Percentiles rank a stretch among this genome's conserved stretches.
Conservation (phyloP, 345 rosid genomes). For the Clarkia xantiana region DNA sequence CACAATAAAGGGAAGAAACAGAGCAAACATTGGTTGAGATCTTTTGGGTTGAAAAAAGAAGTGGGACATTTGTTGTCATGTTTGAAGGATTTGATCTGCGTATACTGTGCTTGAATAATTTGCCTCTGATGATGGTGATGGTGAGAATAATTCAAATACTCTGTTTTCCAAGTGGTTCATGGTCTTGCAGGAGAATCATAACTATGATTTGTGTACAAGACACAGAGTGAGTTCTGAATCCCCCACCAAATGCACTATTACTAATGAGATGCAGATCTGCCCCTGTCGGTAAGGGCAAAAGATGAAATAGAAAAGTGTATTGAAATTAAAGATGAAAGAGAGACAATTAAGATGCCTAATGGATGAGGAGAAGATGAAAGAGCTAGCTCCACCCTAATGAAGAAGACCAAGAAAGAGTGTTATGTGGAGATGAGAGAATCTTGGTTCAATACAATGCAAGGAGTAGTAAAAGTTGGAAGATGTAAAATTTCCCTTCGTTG, state of each 20-base stretch:
- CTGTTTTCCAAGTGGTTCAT: constrained; percentile 33
- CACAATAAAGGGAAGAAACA: constrained; percentile 10
- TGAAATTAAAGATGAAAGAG: neutral
- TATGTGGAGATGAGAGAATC: no score
- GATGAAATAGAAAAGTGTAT: constrained; percentile 1
- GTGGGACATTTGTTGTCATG: constrained; percentile 27
- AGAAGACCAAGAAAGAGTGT: constrained; percentile 4
- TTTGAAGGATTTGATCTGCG: constrained; percentile 21
- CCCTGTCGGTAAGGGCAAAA: constrained; percentile 21
- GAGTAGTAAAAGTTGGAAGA: constrained; percentile 39
- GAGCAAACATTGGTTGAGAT: constrained; percentile 16
- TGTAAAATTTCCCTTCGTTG: neutral
- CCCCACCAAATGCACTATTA: constrained; percentile 33
- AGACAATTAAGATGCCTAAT: neutral
- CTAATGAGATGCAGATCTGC: constrained; percentile 40
- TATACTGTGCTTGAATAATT: constrained; percentile 16
- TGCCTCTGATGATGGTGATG: constrained; percentile 6
- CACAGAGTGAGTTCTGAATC: constrained; percentile 12
- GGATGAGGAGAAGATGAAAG: constrained; percentile 9
- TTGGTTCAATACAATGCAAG: constrained; percentile 7
- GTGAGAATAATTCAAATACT: constrained; percentile 15
- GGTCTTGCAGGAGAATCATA: constrained; percentile 27
- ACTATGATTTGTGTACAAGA: constrained; percentile 2
- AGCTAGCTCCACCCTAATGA: neutral
- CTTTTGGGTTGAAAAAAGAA: constrained; percentile 23